A percentile compares a stretch with the other conserved stretches of the same genome.
These are phyloP conservation scores for Calonectria fujianensis DNA, from an alignment of 2,329 filamentous ascomycete species.

Conservation along the genomic window DNA sequence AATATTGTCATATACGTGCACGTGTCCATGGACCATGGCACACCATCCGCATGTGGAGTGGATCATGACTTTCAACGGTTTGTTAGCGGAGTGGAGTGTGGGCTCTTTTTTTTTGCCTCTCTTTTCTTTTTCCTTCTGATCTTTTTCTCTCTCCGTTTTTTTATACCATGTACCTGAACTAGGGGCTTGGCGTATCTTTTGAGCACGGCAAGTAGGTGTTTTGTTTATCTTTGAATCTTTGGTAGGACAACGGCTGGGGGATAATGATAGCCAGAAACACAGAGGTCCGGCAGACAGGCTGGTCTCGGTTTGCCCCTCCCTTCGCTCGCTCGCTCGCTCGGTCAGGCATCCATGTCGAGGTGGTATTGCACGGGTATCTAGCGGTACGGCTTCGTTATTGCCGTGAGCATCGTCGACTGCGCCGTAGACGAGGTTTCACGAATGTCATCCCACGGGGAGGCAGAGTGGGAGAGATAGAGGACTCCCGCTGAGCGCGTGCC, in stretches of 20 bases:
- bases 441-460: conserved; percentile 16
- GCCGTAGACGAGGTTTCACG: conserved; percentile 4
- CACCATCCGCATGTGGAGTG: conserved; percentile 17
- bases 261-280: conserved; percentile 15
- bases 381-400: not conserved
- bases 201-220: not conserved
- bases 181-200: conserved; percentile 1
- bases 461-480: not conserved
- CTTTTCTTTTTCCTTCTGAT: not conserved
- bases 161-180: not conserved
- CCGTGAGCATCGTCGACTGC: conserved; percentile 23
- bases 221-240: not conserved
- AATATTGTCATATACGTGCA: conserved; percentile 5
- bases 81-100: conserved; percentile 14
- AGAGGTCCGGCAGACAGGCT: conserved; percentile 1
- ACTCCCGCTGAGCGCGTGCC: not conserved
- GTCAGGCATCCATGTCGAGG: conserved; percentile 11
- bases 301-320: not conserved
- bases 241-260: not conserved
- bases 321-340: not conserved
- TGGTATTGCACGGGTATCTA: conserved; percentile 22
- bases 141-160: not conserved
- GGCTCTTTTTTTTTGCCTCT: not conserved
- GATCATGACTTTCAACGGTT: conserved; percentile 23
- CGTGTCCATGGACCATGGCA: conserved; percentile 16